Evolutionary conservation across 1,139 yeast species (phyloP).

Genomic region (Taphrina sp.): DNA sequence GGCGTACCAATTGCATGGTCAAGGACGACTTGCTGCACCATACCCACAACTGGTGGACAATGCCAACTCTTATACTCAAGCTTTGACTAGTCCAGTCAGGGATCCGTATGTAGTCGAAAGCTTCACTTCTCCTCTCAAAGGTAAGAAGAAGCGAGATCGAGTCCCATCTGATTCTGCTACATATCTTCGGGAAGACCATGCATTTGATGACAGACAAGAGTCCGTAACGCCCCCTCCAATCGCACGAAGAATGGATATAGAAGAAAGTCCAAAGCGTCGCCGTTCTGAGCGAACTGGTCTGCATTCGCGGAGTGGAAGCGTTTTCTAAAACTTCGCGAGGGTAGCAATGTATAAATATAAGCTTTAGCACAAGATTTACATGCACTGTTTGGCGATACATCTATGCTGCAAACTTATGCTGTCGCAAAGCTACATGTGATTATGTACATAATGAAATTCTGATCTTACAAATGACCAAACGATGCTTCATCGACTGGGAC

Average conservation of each 20-base stretch:
- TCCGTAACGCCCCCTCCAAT: conserved; percentile 19
- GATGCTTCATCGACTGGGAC: too few relatives aligned
- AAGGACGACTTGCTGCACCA: neutral
- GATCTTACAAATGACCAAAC: too few relatives aligned
- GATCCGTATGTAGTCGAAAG: conserved; percentile 1
- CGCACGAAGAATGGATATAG: neutral
- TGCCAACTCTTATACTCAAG: neutral
- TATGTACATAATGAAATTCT: too few relatives aligned
- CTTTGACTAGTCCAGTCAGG: neutral
- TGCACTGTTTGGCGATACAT: too few relatives aligned
- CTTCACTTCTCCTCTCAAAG: conserved; percentile 21
- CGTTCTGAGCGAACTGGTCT: conserved; percentile 16
- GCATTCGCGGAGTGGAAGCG: conserved; percentile 20
- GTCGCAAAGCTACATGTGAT: too few relatives aligned
- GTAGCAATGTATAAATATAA: too few relatives aligned
- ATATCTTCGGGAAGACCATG: neutral
- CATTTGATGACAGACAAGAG: conserved; percentile 14
- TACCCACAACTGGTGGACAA: conserved; percentile 9
- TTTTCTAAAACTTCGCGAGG: too few relatives aligned
- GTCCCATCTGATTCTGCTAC: conserved; percentile 11
- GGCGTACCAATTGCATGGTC: conserved; percentile 31
- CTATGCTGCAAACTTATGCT: too few relatives aligned
- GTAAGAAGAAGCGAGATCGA: conserved; percentile 26
- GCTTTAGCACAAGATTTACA: too few relatives aligned
- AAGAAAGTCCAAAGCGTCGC: conserved; percentile 20